Conservation (phyloP, 805 yeast genomes). For the Saccharomycopsis capsularis region DNA sequence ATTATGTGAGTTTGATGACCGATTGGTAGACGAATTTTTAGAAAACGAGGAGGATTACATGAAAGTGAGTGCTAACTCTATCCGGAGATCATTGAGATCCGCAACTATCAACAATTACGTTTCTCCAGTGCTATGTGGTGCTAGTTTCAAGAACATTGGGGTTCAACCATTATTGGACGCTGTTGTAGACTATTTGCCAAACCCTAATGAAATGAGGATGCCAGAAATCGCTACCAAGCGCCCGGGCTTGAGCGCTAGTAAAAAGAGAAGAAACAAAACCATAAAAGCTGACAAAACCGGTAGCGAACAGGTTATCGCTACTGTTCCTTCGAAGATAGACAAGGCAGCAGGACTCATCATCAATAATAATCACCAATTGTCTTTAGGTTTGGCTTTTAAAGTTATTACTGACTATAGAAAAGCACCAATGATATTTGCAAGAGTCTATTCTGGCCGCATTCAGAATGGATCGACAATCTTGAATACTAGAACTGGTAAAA, state of each 20-base stretch:
- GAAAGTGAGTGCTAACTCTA: slow-evolving; percentile 46
- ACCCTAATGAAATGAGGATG: slow-evolving; percentile 57
- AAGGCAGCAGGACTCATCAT: slow-evolving; percentile 41
- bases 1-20: slow-evolving; percentile 75
- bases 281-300: slow-evolving; percentile 20
- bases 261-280: slow-evolving; percentile 24
- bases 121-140: slow-evolving; percentile 85
- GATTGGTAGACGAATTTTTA: slow-evolving; percentile 66
- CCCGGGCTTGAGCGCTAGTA: slow-evolving; percentile 23
- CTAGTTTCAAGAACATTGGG: slow-evolving; percentile 87
- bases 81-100: slow-evolving; percentile 55
- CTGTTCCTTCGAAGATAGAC: slow-evolving; percentile 34
- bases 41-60: slow-evolving; percentile 58
- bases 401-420: slow-evolving; percentile 79
- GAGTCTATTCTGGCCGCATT: slow-evolving; percentile 81
- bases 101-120: slow-evolving; percentile 54
- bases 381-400: slow-evolving; percentile 84
- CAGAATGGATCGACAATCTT: slow-evolving; percentile 53
- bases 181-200: slow-evolving; percentile 89
- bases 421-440: slow-evolving; percentile 76
- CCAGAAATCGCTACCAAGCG: slow-evolving; percentile 43
- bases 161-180: slow-evolving; percentile 95
- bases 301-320: slow-evolving; percentile 22
- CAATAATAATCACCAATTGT: slow-evolving; percentile 50
- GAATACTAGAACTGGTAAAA: slow-evolving; percentile 65